Percentiles rank a stretch among this genome's conserved stretches.
These are phyloP conservation scores for Narthecium ossifragum DNA, from an alignment of 106 monocot species.

Conservation along the genomic window DNA sequence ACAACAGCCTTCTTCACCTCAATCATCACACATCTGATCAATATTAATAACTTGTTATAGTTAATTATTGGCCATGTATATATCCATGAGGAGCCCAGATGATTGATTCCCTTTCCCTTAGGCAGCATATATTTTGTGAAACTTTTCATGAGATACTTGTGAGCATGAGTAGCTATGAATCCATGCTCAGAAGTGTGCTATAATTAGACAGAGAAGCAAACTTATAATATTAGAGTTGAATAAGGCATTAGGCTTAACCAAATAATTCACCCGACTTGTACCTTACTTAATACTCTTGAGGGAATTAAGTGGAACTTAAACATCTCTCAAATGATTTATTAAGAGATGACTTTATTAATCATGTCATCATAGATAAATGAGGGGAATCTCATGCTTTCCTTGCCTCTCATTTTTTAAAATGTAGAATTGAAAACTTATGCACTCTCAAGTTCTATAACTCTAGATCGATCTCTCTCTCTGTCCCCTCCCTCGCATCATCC, in stretches of 20 bases:
- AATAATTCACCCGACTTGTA: conserved; percentile 21
- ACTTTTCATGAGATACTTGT: background rate
- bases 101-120: background rate
- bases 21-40: too few relatives aligned
- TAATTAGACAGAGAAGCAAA: background rate
- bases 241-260: background rate
- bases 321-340: conserved; percentile 15
- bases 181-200: too few relatives aligned
- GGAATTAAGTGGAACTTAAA: background rate
- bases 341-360: conserved; percentile 15
- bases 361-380: conserved; percentile 46
- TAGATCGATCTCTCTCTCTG: too few relatives aligned
- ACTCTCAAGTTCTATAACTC: background rate
- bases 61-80: too few relatives aligned
- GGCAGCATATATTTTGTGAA: background rate
- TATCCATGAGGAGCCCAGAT: background rate
- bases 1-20: too few relatives aligned
- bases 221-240: background rate
- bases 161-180: background rate
- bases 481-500: background rate
- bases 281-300: conserved; percentile 11
- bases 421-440: background rate
- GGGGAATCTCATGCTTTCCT: conserved; percentile 51
- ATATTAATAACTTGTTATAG: too few relatives aligned
- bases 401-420: conserved; percentile 24